Evolutionary conservation across 768 basidiomycete species (phyloP), one percentile per base, ranked within the genome.

Genomic region (Rhodotorula paludigena): DNA sequence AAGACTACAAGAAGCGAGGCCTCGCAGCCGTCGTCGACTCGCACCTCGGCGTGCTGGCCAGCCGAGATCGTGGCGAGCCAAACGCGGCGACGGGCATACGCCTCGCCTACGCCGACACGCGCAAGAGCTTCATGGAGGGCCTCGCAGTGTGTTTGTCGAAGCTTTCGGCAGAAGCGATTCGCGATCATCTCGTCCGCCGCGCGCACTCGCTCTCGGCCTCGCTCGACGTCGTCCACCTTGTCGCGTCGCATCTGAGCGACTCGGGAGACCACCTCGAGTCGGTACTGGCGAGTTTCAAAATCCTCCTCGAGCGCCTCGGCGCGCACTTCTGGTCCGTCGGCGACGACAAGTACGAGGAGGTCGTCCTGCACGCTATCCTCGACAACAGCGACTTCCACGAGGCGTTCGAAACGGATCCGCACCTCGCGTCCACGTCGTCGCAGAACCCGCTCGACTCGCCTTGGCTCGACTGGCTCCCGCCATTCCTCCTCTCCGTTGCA

Each of bases 321-420:
- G 72, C 78, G 5, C 75, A 81, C 18, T 76, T 91, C 21, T 97
- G 94, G 93, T 76, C 80, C 28, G 84, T 82, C 36, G 86, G 89
- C 71, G 83, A 83, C 2, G 80, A 84, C 9, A 86, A 89, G 73
- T 89, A 86, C 74, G 87, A 91, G 5, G 84, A 86, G 71, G 82
- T 88, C 42, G 83, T 91, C 12, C 87, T 94, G 73, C 90, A 89
- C 74, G 83, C 87, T 21, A 83, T 97, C 75, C 89, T 88, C 76
- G 86, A 90, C 75, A 97, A 94, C 76, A 70, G 75, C 1, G 73
- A 76, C 18, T 78, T 80, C 33, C 72, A 74, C 38, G 15, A 41
- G 0, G 61, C 78, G 10, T 67, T 80, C 30, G 64, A 69, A 33
- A 36, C 47, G 0, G 69, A 74, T 54, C 67, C 61, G 16, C 56